Percentiles rank a stretch among this genome's conserved stretches.
Conservation (phyloP, 2,329 filamentous ascomycete genomes). For the Paecilomyces fulvus region DNA sequence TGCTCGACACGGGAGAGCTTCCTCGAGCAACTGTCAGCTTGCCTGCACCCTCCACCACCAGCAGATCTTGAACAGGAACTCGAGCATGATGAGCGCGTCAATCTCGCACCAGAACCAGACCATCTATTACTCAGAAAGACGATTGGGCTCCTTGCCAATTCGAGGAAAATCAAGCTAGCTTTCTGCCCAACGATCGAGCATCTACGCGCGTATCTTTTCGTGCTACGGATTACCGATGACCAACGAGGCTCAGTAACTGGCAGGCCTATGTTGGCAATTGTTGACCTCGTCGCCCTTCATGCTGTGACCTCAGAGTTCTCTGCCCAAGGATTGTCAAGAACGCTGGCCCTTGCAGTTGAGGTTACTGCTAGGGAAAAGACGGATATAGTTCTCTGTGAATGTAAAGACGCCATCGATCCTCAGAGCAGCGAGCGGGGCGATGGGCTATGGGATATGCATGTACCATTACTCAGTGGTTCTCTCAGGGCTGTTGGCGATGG, state of each 20-base stretch:
- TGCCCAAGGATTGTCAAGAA: conserved; percentile 40
- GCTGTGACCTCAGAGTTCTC: conserved; percentile 38
- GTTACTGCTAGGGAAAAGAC: conserved; percentile 20
- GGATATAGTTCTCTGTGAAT: conserved; percentile 35
- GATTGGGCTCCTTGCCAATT: conserved; percentile 59
- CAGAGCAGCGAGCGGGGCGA: conserved; percentile 20
- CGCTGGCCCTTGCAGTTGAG: conserved; percentile 33
- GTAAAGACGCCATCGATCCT: conserved; percentile 22
- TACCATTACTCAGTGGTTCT: conserved; percentile 56
- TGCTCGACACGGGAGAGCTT: conserved; percentile 61
- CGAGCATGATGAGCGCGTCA: neutral
- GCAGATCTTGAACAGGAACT: neutral
- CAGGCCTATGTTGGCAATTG: conserved; percentile 28
- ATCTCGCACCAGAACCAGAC: neutral
- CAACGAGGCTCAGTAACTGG: neutral
- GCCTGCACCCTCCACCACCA: conserved; percentile 29
- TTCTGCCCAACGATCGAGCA: conserved; percentile 71
- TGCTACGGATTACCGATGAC: conserved; percentile 27
- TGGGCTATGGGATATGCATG: conserved; percentile 40
- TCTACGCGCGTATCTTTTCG: conserved; percentile 66
- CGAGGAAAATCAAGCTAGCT: conserved; percentile 58
- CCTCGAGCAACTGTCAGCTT: conserved; percentile 47
- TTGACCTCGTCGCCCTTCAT: conserved; percentile 36
- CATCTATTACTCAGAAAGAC: conserved; percentile 52
- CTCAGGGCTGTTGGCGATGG: conserved; percentile 40